A percentile compares a stretch with the other conserved stretches of the same genome.
These are phyloP conservation scores for Boletales sp. DNA, from an alignment of 768 basidiomycete genomes.

Conservation along the genomic window DNA sequence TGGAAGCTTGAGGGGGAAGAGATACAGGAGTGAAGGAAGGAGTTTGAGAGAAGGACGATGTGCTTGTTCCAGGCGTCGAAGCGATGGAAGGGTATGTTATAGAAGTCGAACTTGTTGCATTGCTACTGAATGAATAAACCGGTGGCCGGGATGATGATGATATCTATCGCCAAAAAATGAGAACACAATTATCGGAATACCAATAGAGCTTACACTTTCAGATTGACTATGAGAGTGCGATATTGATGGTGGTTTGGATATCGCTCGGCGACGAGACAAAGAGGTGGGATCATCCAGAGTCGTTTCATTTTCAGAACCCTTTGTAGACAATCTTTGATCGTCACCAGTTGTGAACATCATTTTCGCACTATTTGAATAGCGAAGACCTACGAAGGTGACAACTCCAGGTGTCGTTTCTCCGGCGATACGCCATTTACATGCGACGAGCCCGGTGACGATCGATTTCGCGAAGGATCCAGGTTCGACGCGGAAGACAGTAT, in stretches of 20 bases:
- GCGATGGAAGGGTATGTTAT: slow-evolving; percentile 56
- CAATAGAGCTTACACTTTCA: slow-evolving; percentile 42
- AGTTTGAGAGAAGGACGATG: slow-evolving; percentile 40
- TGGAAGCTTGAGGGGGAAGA: slow-evolving; percentile 81
- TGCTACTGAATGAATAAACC: slow-evolving; percentile 38
- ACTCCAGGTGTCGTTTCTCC: slow-evolving; percentile 18
- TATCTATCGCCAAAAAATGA: slow-evolving; percentile 25
- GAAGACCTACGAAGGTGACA: slow-evolving; percentile 18
- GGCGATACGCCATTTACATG: slow-evolving; percentile 15
- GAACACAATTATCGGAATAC: slow-evolving; percentile 6
- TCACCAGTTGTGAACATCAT: slow-evolving; percentile 11
- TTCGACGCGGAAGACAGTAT: slow-evolving; percentile 15
- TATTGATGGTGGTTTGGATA: slow-evolving; percentile 42
- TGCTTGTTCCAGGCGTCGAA: slow-evolving; percentile 32
- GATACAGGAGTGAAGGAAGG: slow-evolving; percentile 40
- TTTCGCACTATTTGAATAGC: neutral
- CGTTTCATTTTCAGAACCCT: slow-evolving; percentile 9
- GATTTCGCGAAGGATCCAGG: slow-evolving; percentile 13
- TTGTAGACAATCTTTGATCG: slow-evolving; percentile 15
- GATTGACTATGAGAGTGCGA: slow-evolving; percentile 45
- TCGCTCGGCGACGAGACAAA: slow-evolving; percentile 37
- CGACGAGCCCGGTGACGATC: slow-evolving; percentile 5
- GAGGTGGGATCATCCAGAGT: slow-evolving; percentile 13
- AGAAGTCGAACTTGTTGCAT: slow-evolving; percentile 32
- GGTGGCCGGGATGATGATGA: slow-evolving; percentile 33